Percentiles rank a stretch among this genome's conserved stretches.
These are phyloP conservation scores for Lactarius sp. DNA, from an alignment of 768 basidiomycete genomes.

Conservation along the genomic window DNA sequence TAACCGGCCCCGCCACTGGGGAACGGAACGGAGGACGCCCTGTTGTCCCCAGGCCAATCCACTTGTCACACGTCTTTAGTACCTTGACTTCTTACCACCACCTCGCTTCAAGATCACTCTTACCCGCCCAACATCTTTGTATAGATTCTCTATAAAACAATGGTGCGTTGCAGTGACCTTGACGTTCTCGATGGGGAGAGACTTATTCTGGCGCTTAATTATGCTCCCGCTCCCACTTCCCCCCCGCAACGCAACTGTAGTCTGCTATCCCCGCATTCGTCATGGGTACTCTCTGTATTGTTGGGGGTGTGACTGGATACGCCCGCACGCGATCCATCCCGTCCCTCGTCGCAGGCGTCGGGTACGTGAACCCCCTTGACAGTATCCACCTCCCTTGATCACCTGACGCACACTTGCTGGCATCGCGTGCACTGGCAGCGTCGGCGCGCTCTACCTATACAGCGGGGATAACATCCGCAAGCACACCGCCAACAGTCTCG, in stretches of 20 bases:
- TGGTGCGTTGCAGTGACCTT: constrained; percentile 4
- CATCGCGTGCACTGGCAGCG: constrained; percentile 44
- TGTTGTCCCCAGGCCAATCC: neutral
- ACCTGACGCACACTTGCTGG: neutral
- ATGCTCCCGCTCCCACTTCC: neutral
- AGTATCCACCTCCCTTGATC: neutral
- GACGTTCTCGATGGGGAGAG: neutral
- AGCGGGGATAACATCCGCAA: constrained; percentile 72
- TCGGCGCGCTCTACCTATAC: constrained; percentile 75
- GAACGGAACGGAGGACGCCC: neutral
- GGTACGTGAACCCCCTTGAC: constrained; percentile 41
- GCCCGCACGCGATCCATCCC: constrained; percentile 71
- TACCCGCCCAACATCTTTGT: too few relatives aligned
- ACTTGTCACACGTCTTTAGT: constrained; percentile 7
- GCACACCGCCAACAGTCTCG: constrained; percentile 67
- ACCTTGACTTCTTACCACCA: neutral
- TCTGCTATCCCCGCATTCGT: constrained; percentile 78
- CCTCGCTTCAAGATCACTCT: neutral
- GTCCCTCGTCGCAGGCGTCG: constrained; percentile 75
- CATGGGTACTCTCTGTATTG: constrained; percentile 71
- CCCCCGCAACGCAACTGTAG: constrained; percentile 33
- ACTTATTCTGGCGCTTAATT: neutral
- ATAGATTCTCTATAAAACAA: neutral
- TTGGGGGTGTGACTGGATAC: constrained; percentile 73
- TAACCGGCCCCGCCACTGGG: too few relatives aligned